Base-by-base conservation (phyloP, 495 filamentous ascomycete genomes). In the Neurospora sp. region DNA sequence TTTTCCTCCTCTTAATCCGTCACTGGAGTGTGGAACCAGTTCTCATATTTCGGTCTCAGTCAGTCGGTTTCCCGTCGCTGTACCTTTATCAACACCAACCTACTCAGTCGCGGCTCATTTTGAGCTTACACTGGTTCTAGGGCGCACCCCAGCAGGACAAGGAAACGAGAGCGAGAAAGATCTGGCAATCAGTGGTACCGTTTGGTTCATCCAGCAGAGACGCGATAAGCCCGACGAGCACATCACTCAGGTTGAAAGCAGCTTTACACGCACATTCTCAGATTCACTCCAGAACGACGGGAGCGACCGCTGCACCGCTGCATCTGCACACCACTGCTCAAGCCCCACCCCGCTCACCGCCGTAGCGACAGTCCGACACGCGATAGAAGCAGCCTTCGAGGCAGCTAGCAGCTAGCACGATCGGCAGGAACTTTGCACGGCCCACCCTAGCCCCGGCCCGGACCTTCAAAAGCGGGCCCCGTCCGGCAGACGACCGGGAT, bases 41-140 rank as follows among this genome's bases (percentile, higher is more conserved):
- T 16, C 44, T 74, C 71, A n/a, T 70, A 71, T 70, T 71, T 74
- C 42, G 37, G 18, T 35, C 48, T 46, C 68, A 31, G 27, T 38
- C 69, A n/a, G 41, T 20, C 42, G 7, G 10, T 65, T 68, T 65
- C 16, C 20, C 48, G 69, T 39, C 20, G 20, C 6, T 31, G 61
- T 37, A 39, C 44, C 38, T 46, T 39, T 35, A 37, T 6, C 18
- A 61, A 6, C 27, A 38, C 42, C 40, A 40, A 69, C 42, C 8
- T 61, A 69, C 42, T 40, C 70, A 72, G 71, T 71, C 40, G 46
- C 18, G 40, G 68, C 39, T 40, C 71, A 70, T 22, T 31, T 42
- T 69, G 72, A 18, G 35, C 65, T n/a, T 44, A 35, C 31, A 70
- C 39, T 53, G 41, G n/a, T 22, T 42, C n/a, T 41, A 18, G 53